These are phyloP conservation scores for Penicillium longicatenatum DNA, from an alignment of 495 filamentous ascomycete genomes.

Conservation along the genomic window DNA sequence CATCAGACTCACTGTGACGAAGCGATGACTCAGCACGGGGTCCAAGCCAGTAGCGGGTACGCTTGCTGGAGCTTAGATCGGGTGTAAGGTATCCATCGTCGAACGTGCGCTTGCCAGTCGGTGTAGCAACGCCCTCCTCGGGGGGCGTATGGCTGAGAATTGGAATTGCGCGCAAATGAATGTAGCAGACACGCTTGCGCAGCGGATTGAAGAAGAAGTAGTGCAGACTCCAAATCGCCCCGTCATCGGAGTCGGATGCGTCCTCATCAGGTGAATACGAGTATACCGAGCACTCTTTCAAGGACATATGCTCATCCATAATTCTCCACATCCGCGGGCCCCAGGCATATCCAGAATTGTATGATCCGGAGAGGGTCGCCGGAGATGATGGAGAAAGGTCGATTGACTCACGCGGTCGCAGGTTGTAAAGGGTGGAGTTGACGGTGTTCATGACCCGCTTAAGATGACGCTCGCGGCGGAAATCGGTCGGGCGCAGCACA, in stretches of 20 bases:
- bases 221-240: conserved; percentile 90
- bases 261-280: conserved; percentile 83
- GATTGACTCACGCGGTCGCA: conserved; percentile 64
- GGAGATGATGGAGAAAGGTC: conserved; percentile 49
- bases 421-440: conserved; percentile 80
- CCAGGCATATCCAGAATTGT: conserved; percentile 59
- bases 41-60: conserved; percentile 82
- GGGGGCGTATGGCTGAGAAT: conserved; percentile 70
- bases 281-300: conserved; percentile 83
- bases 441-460: conserved; percentile 79
- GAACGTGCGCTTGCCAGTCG: conserved; percentile 48
- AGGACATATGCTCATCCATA: conserved; percentile 88
- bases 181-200: conserved; percentile 90
- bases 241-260: conserved; percentile 86
- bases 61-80: conserved; percentile 65
- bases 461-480: conserved; percentile 74
- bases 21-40: conserved; percentile 49
- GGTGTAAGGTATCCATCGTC: conserved; percentile 53
- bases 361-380: conserved; percentile 45
- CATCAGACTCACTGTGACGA: conserved; percentile 42
- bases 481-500: conserved; percentile 82
- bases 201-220: conserved; percentile 98
- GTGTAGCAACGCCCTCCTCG: conserved; percentile 42
- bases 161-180: conserved; percentile 84
- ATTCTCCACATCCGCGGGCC: conserved; percentile 84